Percentiles rank a stretch among this genome's conserved stretches.
Conservation (phyloP, 139 green algal genomes). For the Picochlorum costavermella region DNA sequence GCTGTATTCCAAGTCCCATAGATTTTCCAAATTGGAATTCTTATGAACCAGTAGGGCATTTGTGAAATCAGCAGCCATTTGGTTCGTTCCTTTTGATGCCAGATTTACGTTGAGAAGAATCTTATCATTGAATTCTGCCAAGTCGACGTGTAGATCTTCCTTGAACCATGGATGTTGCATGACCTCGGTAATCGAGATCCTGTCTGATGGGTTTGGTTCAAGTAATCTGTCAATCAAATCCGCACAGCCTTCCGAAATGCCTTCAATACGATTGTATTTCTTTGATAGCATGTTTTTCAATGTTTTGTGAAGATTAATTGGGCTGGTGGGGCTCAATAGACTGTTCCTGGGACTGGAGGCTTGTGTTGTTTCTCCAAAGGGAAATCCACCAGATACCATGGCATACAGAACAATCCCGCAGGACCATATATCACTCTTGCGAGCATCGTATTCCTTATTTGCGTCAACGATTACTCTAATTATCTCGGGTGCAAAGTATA, state of each 20-base stretch:
- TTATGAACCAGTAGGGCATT: too few relatives aligned
- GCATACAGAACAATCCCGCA: conserved; percentile 96
- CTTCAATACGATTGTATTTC: neutral
- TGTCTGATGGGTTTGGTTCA: neutral
- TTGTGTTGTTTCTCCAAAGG: conserved; percentile 83
- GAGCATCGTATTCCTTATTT: conserved; percentile 74
- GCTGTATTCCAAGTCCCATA: too few relatives aligned
- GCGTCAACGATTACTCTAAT: conserved; percentile 51
- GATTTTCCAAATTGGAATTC: too few relatives aligned
- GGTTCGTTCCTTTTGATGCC: neutral
- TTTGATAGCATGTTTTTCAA: conserved; percentile 14
- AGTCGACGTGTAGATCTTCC: neutral
- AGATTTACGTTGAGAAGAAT: neutral
- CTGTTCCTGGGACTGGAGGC: conserved; percentile 39
- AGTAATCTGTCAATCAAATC: conserved; percentile 2
- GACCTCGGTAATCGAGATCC: neutral
- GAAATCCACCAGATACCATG: conserved; percentile 83
- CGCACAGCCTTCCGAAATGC: conserved; percentile 4
- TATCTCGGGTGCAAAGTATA: conserved; percentile 94
- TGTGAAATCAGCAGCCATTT: neutral
- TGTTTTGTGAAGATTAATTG: conserved; percentile 25
- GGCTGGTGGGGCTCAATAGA: too few relatives aligned
- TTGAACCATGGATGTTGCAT: neutral
- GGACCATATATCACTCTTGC: conserved; percentile 90
- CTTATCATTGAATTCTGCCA: neutral